Conservation (phyloP, 169 alveolate genomes). For the Perkinsus olseni region DNA sequence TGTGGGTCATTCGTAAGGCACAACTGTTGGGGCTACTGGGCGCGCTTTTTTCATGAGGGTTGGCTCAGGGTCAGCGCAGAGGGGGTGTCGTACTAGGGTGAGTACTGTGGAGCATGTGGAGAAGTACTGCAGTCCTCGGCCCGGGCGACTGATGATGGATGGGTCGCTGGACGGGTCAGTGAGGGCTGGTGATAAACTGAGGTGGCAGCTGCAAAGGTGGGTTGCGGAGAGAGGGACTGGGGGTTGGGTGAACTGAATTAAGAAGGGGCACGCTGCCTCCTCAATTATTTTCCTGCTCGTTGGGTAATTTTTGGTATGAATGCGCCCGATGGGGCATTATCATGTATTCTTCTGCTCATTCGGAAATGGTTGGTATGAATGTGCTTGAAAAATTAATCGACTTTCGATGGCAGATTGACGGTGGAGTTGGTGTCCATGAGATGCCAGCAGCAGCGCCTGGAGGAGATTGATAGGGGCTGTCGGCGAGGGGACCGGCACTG, state of each 20-base stretch:
- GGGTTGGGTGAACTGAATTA: too few species aligned
- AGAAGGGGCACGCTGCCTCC: too few species aligned
- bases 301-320: too few species aligned
- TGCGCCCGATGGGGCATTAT: too few species aligned
- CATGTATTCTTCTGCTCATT: too few species aligned
- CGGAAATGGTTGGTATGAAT: too few species aligned
- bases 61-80: not conserved
- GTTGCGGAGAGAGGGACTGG: too few species aligned
- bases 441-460: not conserved
- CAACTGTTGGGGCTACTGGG: not conserved
- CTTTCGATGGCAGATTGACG: not conserved
- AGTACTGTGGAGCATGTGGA: not conserved
- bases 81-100: not conserved
- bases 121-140: not conserved
- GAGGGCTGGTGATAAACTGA: not conserved
- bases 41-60: not conserved
- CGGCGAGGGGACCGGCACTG: not conserved
- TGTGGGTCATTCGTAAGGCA: not conserved
- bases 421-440: not conserved
- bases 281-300: too few species aligned
- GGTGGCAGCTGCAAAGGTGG: too few species aligned
- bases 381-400: too few species aligned
- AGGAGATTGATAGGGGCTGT: not conserved
- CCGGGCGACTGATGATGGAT: not conserved
- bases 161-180: not conserved